Evolutionary conservation across 495 filamentous ascomycete species (phyloP), one percentile per base, ranked within the genome.

Genomic region (Cenococcum geophilum): DNA sequence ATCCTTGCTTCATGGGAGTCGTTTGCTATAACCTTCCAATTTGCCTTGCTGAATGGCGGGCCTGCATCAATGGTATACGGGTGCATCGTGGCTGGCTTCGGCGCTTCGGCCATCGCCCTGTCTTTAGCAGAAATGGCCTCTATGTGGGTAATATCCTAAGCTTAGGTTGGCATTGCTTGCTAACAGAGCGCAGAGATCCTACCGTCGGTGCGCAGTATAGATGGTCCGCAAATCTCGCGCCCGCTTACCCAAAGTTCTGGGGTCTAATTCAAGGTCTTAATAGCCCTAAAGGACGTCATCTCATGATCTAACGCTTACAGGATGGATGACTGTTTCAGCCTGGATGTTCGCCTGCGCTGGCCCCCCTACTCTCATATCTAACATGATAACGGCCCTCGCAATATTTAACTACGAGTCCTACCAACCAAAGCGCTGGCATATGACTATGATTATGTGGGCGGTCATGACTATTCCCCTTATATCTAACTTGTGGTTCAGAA

Each of bases 121-220:
- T 73, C 73, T 5, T 47, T 76, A 35, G 72, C 62, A 4, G 73
- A 76, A 58, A 69, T 76, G 72, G 71, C 72, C n/a, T 72, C 70
- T n/a, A 74, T 76, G 66, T 32, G 27, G 27, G 27, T 6, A 32
- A 32, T 6, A 32, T 32, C 27, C 27, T 32, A 32, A 32, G 27
- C 27, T 3, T 32, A 6, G 6, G 27, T 32, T 6, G 6, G 27
- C 3, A 6, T 32, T 32, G 27, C 27, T 32, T 32, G 27, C 27
- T 32, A 32, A 32, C 6, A 6, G 27, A 32, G 27, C 27, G 27
- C 27, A 32, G 27, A 32, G 72, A 67, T 42, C 65, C 65, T 1
- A 64, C 58, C 11, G 62, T 68, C 35, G 65, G 65, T 27, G 65
- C 65, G 21, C 65, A 68, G 50, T 64, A 68, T 51, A 50, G 27